Conservation (phyloP, 2,329 filamentous ascomycete species). For the Iodosphaeria phyllophila region DNA sequence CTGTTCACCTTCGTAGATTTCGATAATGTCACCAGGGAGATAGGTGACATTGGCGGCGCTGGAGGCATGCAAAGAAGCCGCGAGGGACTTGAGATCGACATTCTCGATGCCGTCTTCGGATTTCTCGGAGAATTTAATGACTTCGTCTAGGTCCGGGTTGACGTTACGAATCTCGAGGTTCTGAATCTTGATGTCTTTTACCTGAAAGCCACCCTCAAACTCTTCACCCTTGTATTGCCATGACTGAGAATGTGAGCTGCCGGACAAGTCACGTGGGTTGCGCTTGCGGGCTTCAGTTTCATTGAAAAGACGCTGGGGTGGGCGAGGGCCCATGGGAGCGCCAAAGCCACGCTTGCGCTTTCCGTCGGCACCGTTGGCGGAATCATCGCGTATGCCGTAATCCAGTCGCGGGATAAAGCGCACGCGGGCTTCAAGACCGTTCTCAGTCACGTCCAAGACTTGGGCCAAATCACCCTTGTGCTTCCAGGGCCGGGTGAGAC, state of each 20-base stretch:
- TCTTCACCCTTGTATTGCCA: conserved; percentile 79
- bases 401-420: conserved; percentile 80
- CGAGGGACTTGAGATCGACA: conserved; percentile 76
- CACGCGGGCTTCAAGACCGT: conserved; percentile 74
- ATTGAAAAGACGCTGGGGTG: conserved; percentile 81
- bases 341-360: conserved; percentile 62
- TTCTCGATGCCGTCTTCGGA: conserved; percentile 87
- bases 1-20: conserved; percentile 91
- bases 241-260: conserved; percentile 58
- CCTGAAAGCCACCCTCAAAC: conserved; percentile 81
- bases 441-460: conserved; percentile 81
- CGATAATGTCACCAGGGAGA: conserved; percentile 84
- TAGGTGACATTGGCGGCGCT: conserved; percentile 68
- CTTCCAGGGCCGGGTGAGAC: conserved; percentile 60
- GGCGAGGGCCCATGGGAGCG: conserved; percentile 46
- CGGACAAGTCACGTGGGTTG: conserved; percentile 42
- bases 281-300: conserved; percentile 84
- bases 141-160: conserved; percentile 83
- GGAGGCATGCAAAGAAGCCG: conserved; percentile 76
- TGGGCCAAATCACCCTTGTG: conserved; percentile 84
- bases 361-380: conserved; percentile 28
- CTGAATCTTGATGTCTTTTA: conserved; percentile 87
- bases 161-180: conserved; percentile 74
- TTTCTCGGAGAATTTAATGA: conserved; percentile 80
- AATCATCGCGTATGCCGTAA: conserved; percentile 74